Percentiles rank a stretch among this genome's conserved stretches.
These are phyloP conservation scores for Glycine latifolia DNA, from an alignment of 306 rosid genomes.

Conservation along the genomic window DNA sequence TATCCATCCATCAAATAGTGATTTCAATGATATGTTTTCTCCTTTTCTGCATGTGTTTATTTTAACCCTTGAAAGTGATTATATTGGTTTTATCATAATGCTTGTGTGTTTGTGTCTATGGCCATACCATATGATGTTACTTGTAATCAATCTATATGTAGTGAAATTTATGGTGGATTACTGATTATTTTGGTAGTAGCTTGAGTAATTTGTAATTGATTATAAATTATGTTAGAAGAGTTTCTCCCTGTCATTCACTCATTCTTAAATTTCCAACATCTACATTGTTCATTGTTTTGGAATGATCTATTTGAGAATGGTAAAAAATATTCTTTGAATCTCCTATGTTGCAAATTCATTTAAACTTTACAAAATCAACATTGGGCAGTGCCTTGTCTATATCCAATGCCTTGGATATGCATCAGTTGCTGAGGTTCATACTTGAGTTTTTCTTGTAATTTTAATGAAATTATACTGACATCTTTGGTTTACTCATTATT, in stretches of 20 bases:
- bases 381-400: conserved; percentile 22
- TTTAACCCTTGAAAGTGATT: conserved; percentile 28
- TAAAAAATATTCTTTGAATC: conserved; percentile 26
- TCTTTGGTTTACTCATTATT: conserved; percentile 34
- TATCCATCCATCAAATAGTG: conserved; percentile 17
- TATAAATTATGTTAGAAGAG: background rate
- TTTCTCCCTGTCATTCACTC: conserved; percentile 2
- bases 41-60: background rate
- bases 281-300: conserved; percentile 13
- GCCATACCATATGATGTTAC: conserved; percentile 9
- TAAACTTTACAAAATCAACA: conserved; percentile 10
- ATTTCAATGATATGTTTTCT: conserved; percentile 22
- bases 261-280: background rate
- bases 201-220: conserved; percentile 25
- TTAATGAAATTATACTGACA: conserved; percentile 20
- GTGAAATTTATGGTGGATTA: background rate
- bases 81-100: conserved; percentile 8
- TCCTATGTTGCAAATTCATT: conserved; percentile 13
- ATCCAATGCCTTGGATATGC: conserved; percentile 27
- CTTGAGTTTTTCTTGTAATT: conserved; percentile 32
- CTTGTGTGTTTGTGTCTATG: conserved; percentile 6
- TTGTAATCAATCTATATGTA: conserved; percentile 1
- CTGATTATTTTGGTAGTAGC: conserved; percentile 27
- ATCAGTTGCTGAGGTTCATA: conserved; percentile 25
- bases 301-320: conserved; percentile 17